Evolutionary conservation across 2,329 filamentous ascomycete genomes (phyloP).

Genomic region (Diplodia sapinea): DNA sequence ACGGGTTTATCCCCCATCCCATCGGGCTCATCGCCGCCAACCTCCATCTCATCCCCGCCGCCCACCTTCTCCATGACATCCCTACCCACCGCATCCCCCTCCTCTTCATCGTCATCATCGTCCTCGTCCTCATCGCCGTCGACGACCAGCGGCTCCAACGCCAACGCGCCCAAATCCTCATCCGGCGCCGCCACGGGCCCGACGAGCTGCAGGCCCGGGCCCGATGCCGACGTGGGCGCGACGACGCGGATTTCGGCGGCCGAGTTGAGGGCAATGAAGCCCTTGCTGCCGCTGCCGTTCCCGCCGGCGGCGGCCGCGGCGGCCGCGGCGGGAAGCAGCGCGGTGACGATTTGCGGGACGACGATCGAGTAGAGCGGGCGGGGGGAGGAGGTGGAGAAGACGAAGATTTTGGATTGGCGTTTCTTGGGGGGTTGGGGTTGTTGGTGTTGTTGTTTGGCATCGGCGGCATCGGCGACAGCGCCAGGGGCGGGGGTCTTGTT

Average conservation of each 20-base stretch:
- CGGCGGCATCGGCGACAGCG: conserved; percentile 16
- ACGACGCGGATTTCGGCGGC: conserved; percentile 69
- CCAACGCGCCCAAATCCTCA: conserved; percentile 36
- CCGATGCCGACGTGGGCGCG: conserved; percentile 39
- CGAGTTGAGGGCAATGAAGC: conserved; percentile 79
- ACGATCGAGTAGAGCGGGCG: conserved; percentile 65
- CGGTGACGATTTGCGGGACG: conserved; percentile 64
- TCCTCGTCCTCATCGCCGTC: conserved; percentile 32
- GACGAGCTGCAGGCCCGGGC: conserved; percentile 36
- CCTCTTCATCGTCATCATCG: conserved; percentile 37
- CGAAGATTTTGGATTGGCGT: conserved; percentile 57
- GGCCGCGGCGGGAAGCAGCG: conserved; percentile 66
- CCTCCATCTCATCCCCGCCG: not conserved
- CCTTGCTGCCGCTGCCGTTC: conserved; percentile 59
- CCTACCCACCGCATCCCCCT: conserved; percentile 31
- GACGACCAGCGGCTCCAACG: conserved; percentile 33
- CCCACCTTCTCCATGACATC: conserved; percentile 44
- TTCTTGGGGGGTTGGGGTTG: not conserved
- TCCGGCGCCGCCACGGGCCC: conserved; percentile 40
- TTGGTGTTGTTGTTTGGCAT: conserved; percentile 39
- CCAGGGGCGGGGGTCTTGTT: not conserved
- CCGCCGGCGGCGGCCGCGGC: no score
- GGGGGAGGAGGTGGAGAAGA: conserved; percentile 69
- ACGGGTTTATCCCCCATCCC: conserved; percentile 63
- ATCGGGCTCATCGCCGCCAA: not conserved